A percentile compares a stretch with the other conserved stretches of the same genome.
phyloP scores from a whole-genome alignment of 108 stramenopile species.

The Aureococcus anophagefferens region DNA sequence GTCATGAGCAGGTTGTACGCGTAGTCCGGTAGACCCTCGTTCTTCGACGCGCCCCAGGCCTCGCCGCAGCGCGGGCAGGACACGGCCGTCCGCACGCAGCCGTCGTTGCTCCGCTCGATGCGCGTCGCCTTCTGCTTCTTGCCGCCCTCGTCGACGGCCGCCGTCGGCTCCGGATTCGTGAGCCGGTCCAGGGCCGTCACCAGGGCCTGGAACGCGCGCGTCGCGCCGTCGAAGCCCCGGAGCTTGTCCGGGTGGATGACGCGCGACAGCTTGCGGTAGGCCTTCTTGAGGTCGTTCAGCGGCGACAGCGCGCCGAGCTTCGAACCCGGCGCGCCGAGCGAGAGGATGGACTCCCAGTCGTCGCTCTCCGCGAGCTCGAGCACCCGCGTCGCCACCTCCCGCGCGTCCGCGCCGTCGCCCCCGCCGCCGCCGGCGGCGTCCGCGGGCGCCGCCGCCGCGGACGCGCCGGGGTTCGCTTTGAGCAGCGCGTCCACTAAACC shows the following conservation, averaged over 20 bases:
- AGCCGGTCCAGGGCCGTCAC: slow-evolving; percentile 17
- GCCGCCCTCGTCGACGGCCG: neutral
- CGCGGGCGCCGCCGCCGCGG: neutral
- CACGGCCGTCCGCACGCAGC: slow-evolving; percentile 7
- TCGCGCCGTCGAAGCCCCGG: neutral
- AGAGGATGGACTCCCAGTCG: slow-evolving; percentile 1
- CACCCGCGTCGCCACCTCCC: neutral
- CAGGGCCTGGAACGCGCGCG: slow-evolving; percentile 17
- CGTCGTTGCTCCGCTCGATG: slow-evolving; percentile 15
- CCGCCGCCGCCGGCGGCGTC: neutral
- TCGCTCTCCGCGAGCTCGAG: slow-evolving; percentile 11
- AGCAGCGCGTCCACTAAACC: neutral
- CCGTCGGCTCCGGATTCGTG: slow-evolving; percentile 1
- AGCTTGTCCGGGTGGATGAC: slow-evolving; percentile 14
- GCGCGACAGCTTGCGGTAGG: slow-evolving; percentile 2
- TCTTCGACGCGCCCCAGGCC: slow-evolving; percentile 1
- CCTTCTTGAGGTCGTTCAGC: neutral
- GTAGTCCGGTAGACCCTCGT: slow-evolving; percentile 14
- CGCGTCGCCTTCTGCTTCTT: neutral
- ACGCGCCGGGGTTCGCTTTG: too few relatives aligned
- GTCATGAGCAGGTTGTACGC: slow-evolving; percentile 19
- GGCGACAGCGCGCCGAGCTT: slow-evolving; percentile 5
- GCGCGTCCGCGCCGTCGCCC: neutral
- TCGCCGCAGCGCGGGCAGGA: slow-evolving; percentile 16
- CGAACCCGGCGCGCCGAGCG: neutral